Percentiles rank a stretch among this genome's conserved stretches.
Evolutionary conservation across 1,139 yeast species (phyloP).

Genomic region (Kluyveromyces marxianus): DNA sequence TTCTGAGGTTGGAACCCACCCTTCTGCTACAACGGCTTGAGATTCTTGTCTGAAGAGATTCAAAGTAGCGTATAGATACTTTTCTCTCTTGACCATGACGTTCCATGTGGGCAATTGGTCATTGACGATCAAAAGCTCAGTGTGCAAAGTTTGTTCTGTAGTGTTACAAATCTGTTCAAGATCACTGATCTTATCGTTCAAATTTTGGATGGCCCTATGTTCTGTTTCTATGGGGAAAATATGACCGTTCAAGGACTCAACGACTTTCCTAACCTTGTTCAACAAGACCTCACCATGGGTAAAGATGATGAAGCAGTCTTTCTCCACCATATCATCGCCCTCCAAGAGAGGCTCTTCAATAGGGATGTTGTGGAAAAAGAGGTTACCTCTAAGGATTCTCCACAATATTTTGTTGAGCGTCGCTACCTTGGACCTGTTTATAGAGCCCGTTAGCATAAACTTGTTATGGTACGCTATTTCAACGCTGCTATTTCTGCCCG

Average conservation of each 20-base stretch:
- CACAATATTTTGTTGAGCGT: conserved; percentile 61
- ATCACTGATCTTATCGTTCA: conserved; percentile 47
- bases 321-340: conserved; percentile 37
- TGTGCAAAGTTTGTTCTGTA: conserved; percentile 52
- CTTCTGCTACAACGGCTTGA: conserved; percentile 65
- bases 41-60: conserved; percentile 61
- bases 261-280: conserved; percentile 49
- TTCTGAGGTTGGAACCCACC: conserved; percentile 71
- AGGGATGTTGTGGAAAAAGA: conserved; percentile 58
- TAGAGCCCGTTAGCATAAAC: conserved; percentile 51
- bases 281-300: conserved; percentile 62
- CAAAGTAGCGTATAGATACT: conserved; percentile 59
- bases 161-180: conserved; percentile 49
- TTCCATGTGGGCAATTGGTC: conserved; percentile 63
- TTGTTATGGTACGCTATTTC: conserved; percentile 27
- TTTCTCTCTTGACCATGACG: conserved; percentile 61
- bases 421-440: conserved; percentile 51
- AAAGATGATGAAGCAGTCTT: conserved; percentile 58
- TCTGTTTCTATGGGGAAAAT: conserved; percentile 41
- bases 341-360: conserved; percentile 39
- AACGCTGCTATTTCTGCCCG: conserved; percentile 10
- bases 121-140: conserved; percentile 63
- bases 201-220: conserved; percentile 33
- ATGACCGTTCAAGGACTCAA: conserved; percentile 60
- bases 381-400: conserved; percentile 67